These are phyloP conservation scores for Lobosporangium transversale DNA, from an alignment of 192 early-diverging fungal species.

Conservation along the genomic window DNA sequence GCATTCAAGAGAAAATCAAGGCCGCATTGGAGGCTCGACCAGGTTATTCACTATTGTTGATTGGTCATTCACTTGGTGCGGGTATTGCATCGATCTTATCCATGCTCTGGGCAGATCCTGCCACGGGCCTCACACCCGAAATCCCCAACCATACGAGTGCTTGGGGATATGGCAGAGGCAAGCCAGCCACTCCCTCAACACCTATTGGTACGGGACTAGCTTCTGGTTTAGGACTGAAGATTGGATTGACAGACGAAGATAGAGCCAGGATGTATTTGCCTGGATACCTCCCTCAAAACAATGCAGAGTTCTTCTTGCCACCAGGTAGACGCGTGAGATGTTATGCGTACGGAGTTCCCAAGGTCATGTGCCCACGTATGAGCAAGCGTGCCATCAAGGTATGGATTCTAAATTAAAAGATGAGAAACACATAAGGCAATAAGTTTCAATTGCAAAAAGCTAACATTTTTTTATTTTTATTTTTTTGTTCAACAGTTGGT, in stretches of 20 bases:
- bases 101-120: slow-evolving; percentile 55
- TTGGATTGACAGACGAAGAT: background rate
- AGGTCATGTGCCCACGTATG: slow-evolving; percentile 55
- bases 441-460: background rate
- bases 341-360: slow-evolving; percentile 58
- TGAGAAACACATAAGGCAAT: too few relatives aligned
- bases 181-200: background rate
- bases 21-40: slow-evolving; percentile 53
- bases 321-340: slow-evolving; percentile 55
- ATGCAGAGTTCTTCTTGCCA: slow-evolving; percentile 47
- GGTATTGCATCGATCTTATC: slow-evolving; percentile 60
- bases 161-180: too few relatives aligned
- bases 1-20: slow-evolving; percentile 56
- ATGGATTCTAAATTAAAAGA: slow-evolving; percentile 2
- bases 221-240: background rate
- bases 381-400: slow-evolving; percentile 54
- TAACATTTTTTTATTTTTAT: background rate
- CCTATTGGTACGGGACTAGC: background rate
- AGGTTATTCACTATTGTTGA: slow-evolving; percentile 55
- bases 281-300: slow-evolving; percentile 20
- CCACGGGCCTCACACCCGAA: slow-evolving; percentile 52
- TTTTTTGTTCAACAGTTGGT: slow-evolving; percentile 15
- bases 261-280: slow-evolving; percentile 25
- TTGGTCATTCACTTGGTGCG: slow-evolving; percentile 63
- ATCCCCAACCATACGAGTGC: slow-evolving; percentile 20